Evolutionary conservation across 176 grass and related monocot species (phyloP).

Genomic region (Puya raimondii): DNA sequence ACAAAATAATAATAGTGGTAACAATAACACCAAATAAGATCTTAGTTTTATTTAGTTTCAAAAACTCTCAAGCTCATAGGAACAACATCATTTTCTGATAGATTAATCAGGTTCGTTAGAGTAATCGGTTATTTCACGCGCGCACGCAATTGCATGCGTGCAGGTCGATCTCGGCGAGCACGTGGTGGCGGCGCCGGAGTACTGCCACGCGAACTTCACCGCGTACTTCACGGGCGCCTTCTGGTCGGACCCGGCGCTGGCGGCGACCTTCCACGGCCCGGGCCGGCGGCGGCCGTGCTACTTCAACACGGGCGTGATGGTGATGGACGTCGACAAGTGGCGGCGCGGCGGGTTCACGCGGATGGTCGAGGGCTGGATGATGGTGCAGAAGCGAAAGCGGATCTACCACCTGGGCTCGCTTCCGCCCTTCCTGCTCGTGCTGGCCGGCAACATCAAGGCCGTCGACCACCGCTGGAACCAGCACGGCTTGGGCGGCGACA

Average conservation of each 20-base stretch:
- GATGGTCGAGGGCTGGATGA: conserved; percentile 79
- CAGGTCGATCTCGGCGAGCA: conserved; percentile 31
- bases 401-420: conserved; percentile 80
- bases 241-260: conserved; percentile 42
- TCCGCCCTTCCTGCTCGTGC: conserved; percentile 62
- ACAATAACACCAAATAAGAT: too few species aligned
- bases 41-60: too few species aligned
- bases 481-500: conserved; percentile 78
- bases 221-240: conserved; percentile 87
- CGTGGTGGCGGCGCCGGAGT: conserved; percentile 78
- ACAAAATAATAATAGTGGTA: too few species aligned
- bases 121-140: too few species aligned
- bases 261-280: conserved; percentile 26
- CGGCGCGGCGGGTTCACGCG: conserved; percentile 24
- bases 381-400: conserved; percentile 52
- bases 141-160: too few species aligned
- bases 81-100: too few species aligned
- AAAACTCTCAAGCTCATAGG: too few species aligned
- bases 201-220: conserved; percentile 92
- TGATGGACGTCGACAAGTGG: conserved; percentile 64
- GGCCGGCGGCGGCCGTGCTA: conserved; percentile 43
- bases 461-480: conserved; percentile 83
- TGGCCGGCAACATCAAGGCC: conserved; percentile 60
- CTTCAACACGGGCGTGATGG: conserved; percentile 88
- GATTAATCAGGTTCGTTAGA: too few species aligned